Base-by-base conservation (phyloP, 1,284 basidiomycete genomes). In the Heterobasidion occidentale region DNA sequence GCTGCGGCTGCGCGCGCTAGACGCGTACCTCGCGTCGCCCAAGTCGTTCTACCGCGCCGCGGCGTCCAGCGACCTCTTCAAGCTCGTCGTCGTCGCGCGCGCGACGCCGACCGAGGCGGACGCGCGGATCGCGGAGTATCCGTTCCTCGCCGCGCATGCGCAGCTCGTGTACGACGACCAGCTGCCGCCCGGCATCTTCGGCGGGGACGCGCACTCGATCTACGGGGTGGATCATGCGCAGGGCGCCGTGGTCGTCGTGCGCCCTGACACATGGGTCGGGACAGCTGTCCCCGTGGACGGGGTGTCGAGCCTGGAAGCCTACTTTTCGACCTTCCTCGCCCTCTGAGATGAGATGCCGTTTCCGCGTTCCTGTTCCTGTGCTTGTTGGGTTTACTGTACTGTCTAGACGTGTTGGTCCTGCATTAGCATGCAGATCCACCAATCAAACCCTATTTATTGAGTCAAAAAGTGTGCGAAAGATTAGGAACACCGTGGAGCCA, bases 221-320 rank as follows among this genome's bases (percentile, higher is more conserved):
- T 82, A 79, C 59, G 88, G 87, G 0, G 74, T 89, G 38, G 71
- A 73, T 6, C 63, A 72, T 17, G 67, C 69, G 2, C 12, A 12
- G 14, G 88, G 88, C 33, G 84, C 78, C 7, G 68, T 89, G 17
- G 79, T 88, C 34, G 74, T 86, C 36, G 79, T 89, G 12, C 77
- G 89, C 36, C 88, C 88, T 2, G 88, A 91, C 62, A 88, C 87
- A 9, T 90, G 88, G 59, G 79, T 91, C 14, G 84, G 84, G 2
- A 72, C 73, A 54, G 71, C 88, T 17, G 73, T 74, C 1, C 76
- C 83, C 0, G 66, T 88, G 46, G 71, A 80, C 42, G 67, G 72
- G 3, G 60, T 71, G 36, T 62, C 67, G 7, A 71, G 71, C n/a
- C 61, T 87, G 17, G 67, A 79, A 38, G 61, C 60, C n/a, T 87